Percentiles rank a stretch among this genome's conserved stretches.
phyloP scores from a whole-genome alignment of 345 rosid species.

The Diplotaxis tenuifolia region DNA sequence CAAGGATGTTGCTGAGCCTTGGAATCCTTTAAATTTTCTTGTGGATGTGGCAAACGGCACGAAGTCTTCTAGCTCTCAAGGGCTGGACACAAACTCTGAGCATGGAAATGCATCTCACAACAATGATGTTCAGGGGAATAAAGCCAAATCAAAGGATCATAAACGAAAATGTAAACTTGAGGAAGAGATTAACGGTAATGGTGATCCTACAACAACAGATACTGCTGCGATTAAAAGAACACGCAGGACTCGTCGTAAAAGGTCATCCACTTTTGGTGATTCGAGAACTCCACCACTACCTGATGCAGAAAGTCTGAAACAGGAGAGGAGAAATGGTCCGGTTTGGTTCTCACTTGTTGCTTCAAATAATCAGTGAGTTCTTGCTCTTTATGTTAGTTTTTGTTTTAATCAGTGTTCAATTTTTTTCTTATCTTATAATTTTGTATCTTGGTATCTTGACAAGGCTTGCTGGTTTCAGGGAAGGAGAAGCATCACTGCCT shows the following conservation, averaged over 20 bases:
- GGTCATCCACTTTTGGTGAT: constrained; percentile 51
- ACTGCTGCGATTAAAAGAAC: constrained; percentile 57
- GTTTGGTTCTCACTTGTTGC: constrained; percentile 97
- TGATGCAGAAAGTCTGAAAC: constrained; percentile 50
- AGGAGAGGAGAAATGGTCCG: constrained; percentile 61
- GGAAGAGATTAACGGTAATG: constrained; percentile 46
- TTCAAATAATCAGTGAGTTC: constrained; percentile 76
- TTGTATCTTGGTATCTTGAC: constrained; percentile 21
- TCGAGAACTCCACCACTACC: constrained; percentile 52
- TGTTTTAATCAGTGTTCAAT: background rate
- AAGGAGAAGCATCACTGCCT: constrained; percentile 72
- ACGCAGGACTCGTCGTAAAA: constrained; percentile 58
- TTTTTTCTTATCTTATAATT: constrained; percentile 12
- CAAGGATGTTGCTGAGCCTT: constrained; percentile 49
- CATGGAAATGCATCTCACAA: constrained; percentile 36
- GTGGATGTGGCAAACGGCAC: constrained; percentile 94
- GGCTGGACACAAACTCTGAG: constrained; percentile 45
- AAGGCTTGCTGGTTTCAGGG: constrained; percentile 54
- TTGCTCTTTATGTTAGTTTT: constrained; percentile 8
- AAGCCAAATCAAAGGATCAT: constrained; percentile 55
- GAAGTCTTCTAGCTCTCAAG: constrained; percentile 65
- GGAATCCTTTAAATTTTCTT: constrained; percentile 90
- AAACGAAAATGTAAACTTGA: constrained; percentile 44
- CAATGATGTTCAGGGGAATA: constrained; percentile 42
- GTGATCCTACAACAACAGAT: constrained; percentile 55